A percentile compares a stretch with the other conserved stretches of the same genome.
phyloP scores from a whole-genome alignment of 306 rosid genomes.

The Hippophae tibetana region DNA sequence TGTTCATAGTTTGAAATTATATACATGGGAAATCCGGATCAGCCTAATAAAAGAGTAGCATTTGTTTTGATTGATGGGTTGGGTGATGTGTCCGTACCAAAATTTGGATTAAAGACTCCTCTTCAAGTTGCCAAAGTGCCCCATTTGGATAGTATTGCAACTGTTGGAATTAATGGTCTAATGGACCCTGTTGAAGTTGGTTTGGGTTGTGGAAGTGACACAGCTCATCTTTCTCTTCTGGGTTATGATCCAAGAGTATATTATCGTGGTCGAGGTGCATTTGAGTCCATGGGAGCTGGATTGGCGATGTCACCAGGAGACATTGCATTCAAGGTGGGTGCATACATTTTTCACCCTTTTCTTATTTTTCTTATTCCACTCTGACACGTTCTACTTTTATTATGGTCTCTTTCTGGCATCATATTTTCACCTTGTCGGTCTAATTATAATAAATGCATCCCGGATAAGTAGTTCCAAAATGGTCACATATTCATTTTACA shows the following conservation, averaged over 20 bases:
- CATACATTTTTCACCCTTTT: too few relatives aligned
- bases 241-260: slow-evolving; percentile 86
- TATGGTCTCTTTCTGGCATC: not conserved
- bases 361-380: too few relatives aligned
- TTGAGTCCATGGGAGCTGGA: slow-evolving; percentile 99
- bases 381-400: not conserved
- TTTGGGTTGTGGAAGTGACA: slow-evolving; percentile 94
- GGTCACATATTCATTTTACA: not conserved
- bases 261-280: slow-evolving; percentile 91
- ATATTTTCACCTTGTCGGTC: not conserved
- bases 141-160: slow-evolving; percentile 74
- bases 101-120: slow-evolving; percentile 68
- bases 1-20: slow-evolving; percentile 1
- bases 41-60: slow-evolving; percentile 73
- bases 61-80: slow-evolving; percentile 91
- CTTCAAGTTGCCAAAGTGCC: slow-evolving; percentile 76
- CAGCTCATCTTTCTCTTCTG: slow-evolving; percentile 90
- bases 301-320: slow-evolving; percentile 97
- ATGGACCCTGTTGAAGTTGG: slow-evolving; percentile 99
- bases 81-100: slow-evolving; percentile 89
- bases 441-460: not conserved
- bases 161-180: slow-evolving; percentile 82
- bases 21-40: slow-evolving; percentile 40
- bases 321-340: slow-evolving; percentile 82
- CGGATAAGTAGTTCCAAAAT: not conserved